Evolutionary conservation across 768 basidiomycete genomes (phyloP).

Genomic region (Russula sp.): DNA sequence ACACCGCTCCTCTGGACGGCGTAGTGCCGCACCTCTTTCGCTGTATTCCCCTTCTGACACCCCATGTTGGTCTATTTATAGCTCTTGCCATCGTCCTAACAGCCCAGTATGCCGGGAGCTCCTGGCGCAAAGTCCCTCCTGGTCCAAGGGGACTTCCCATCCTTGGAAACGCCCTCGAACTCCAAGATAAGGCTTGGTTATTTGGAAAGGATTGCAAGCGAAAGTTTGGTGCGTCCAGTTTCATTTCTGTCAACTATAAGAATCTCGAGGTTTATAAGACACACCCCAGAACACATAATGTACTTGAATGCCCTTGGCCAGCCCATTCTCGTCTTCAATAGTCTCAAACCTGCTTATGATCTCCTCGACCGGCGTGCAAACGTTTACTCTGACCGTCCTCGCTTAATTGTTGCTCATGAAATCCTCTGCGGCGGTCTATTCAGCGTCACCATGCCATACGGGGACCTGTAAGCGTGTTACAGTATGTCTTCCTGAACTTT

Average conservation of each 20-base stretch:
- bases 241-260: neutral
- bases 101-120: neutral
- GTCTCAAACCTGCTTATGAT: neutral
- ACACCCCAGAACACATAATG: neutral
- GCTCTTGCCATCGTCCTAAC: neutral
- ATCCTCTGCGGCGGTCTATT: neutral
- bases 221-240: neutral
- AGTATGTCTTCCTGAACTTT: too few relatives aligned
- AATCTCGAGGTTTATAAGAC: neutral
- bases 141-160: slow-evolving; percentile 6
- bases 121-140: slow-evolving; percentile 4
- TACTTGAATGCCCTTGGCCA: slow-evolving; percentile 4
- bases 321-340: neutral
- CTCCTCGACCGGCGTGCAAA: slow-evolving; percentile 3
- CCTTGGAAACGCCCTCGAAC: slow-evolving; percentile 3
- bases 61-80: neutral
- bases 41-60: neutral
- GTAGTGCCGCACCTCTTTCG: neutral
- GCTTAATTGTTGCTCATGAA: neutral
- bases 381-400: slow-evolving; percentile 6
- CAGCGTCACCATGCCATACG: neutral
- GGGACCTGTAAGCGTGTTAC: neutral
- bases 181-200: slow-evolving; percentile 3
- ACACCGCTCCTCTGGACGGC: neutral
- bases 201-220: neutral